These are phyloP conservation scores for Paraphoma sp. DNA, from an alignment of 2,329 filamentous ascomycete genomes.

Conservation along the genomic window DNA sequence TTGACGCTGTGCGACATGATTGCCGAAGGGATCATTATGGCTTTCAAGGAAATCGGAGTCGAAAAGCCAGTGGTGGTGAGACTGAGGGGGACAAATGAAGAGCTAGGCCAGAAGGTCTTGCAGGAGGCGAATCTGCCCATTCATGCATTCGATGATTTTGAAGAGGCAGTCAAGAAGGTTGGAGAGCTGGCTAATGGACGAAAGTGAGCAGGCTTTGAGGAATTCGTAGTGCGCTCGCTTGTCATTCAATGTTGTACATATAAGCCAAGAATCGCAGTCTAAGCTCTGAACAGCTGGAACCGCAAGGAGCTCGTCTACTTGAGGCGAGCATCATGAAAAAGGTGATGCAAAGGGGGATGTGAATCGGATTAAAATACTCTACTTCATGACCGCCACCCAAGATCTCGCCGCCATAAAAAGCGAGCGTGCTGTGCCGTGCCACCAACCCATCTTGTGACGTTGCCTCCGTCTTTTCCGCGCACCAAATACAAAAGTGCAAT, in stretches of 20 bases:
- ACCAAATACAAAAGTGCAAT: slow-evolving; percentile 10
- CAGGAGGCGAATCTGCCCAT: slow-evolving; percentile 70
- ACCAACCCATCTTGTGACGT: slow-evolving; percentile 8
- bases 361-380: slow-evolving; percentile 30
- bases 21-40: slow-evolving; percentile 74
- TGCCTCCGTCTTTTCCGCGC: slow-evolving; percentile 12
- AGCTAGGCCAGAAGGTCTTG: slow-evolving; percentile 72
- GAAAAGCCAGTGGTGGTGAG: slow-evolving; percentile 75
- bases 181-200: slow-evolving; percentile 34
- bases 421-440: slow-evolving; percentile 17
- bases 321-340: not conserved
- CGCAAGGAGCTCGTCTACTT: too few relatives aligned
- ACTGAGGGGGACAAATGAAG: slow-evolving; percentile 77
- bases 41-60: slow-evolving; percentile 72
- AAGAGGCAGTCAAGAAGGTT: slow-evolving; percentile 62
- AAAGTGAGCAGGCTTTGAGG: not conserved
- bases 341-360: slow-evolving; percentile 10
- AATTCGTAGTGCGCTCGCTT: too few relatives aligned
- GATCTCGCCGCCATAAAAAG: slow-evolving; percentile 9
- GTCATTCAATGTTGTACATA: not conserved
- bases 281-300: too few relatives aligned
- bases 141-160: slow-evolving; percentile 76
- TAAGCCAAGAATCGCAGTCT: too few relatives aligned
- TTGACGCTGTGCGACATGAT: slow-evolving; percentile 83
- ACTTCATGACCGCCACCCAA: slow-evolving; percentile 16